Base-by-base conservation (phyloP, 306 rosid genomes). In the Rosa multiflora region DNA sequence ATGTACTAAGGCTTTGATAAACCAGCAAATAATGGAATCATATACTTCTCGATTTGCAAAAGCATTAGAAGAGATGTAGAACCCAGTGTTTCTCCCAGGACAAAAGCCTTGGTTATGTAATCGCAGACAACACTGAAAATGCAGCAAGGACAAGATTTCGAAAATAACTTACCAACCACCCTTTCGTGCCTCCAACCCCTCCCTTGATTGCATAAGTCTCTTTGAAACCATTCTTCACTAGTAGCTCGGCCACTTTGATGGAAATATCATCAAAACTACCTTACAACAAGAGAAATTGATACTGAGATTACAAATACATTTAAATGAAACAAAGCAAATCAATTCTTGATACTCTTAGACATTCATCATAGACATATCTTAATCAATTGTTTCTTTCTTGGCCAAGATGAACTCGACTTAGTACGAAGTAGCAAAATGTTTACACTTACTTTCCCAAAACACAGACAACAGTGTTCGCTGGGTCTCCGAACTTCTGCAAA, bases 241-340 rank as follows among this genome's bases (percentile, higher is more conserved):
- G 88, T 58, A 95, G 82, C 83, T 93, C 92, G 0, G 97, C 97
- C 87, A 86, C 99, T 82, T 90, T 85, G 92, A 93, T 70, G 84
- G 99, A 93, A 90, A 93, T 88, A 59, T 89, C 98, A 74, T 95
- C 98, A 74, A 93, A 91, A 92, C 98, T 94, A 88, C 92, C 96
- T 95, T 93, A 71, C 97, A 90, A 84, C 87, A 91, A 88, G 79
- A 80, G 52, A 85, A 84, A 56, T 81, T 20, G 53, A 70, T 82
- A 85, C 66, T 77, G 74, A 89, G 78, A 81, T 78, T 64, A 43
- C 8, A 66, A 55, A 70, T 29, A 68, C 47, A 58, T 23, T 23
- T 64, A 32, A 73, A 61, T 6, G 32, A 55, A 75, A 58, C 13
- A 76, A 74, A 72, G n/a, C 44, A 77, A 73, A 70, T 44, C 55